Evolutionary conservation across 148 eudicot species (phyloP).

Genomic region (Arctostaphylos glauca): DNA sequence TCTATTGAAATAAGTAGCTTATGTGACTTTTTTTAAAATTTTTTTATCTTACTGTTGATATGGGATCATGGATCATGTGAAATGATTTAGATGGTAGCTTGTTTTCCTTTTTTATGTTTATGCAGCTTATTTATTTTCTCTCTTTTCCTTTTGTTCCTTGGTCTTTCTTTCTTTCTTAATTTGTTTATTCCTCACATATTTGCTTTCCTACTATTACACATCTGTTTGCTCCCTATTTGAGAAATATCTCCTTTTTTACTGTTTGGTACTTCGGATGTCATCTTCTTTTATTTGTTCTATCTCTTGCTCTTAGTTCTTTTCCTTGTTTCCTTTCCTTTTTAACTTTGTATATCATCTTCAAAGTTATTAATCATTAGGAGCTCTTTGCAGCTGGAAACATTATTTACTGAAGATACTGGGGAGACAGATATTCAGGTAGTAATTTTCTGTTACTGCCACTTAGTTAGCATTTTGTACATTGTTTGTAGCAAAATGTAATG

Average conservation of each 20-base stretch:
- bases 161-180: no score
- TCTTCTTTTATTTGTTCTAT: background rate
- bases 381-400: slow-evolving; percentile 52
- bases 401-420: slow-evolving; percentile 44
- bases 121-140: no score
- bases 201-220: background rate
- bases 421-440: slow-evolving; percentile 74
- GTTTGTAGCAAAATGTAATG: background rate
- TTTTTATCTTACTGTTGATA: no score
- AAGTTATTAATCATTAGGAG: background rate
- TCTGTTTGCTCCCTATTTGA: no score
- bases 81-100: background rate
- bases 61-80: background rate
- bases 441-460: background rate
- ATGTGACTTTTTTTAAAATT: background rate
- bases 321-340: background rate
- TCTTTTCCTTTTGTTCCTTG: background rate
- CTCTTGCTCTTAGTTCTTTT: background rate
- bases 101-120: background rate
- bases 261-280: background rate
- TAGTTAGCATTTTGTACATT: background rate
- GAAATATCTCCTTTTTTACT: background rate
- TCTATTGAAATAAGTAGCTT: background rate
- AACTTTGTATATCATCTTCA: background rate
- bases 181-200: no score